Evolutionary conservation across 2,329 filamentous ascomycete genomes (phyloP), one percentile per base, ranked within the genome.

Genomic region (Periconia macrospinosa): DNA sequence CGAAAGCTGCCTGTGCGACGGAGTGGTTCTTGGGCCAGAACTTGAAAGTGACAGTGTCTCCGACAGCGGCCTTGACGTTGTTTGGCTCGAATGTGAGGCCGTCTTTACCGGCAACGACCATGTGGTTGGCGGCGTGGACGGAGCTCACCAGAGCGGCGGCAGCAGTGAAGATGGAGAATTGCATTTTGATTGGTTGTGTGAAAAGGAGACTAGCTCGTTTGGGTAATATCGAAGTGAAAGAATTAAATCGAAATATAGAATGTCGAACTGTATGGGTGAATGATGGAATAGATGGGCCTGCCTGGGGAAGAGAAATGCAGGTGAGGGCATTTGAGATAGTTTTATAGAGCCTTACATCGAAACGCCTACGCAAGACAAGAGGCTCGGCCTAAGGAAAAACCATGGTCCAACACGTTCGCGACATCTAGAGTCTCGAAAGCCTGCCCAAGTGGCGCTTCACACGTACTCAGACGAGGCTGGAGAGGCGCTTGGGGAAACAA

Each of bases 1-100:
- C 67, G 52, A 75, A 75, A 42, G 69, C 57, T 27, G 65, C 63
- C 54, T 74, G 70, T 19, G 69, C 72, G 50, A 75, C 68, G 41
- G 69, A 73, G 64, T 76, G 73, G 61, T 71, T 71, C 61, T 69
- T 69, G 47, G 72, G 69, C 66, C 68, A 74, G 66, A 75, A 76
- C 47, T 62, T 57, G 68, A 75, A 76, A 18, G 59, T 68, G 45
- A 75, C 67, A 30, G 63, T 73, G 53, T 75, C 73, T 40, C 72
- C 73, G 53, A 70, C 54, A 18, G 63, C 67, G 11, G 73, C 73
- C 18, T 59, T 63, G 54, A 72, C 58, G 57, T 53, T 67, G 54
- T 69, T 67, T 17, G 73, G 73, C 54, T 65, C 62, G 63, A 75
- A 75, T 37, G 63, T 60, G 8, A 73, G 54, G 6, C 56, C 58